Evolutionary conservation across 1,284 basidiomycete species (phyloP).

Genomic region (Tilletia setariae): DNA sequence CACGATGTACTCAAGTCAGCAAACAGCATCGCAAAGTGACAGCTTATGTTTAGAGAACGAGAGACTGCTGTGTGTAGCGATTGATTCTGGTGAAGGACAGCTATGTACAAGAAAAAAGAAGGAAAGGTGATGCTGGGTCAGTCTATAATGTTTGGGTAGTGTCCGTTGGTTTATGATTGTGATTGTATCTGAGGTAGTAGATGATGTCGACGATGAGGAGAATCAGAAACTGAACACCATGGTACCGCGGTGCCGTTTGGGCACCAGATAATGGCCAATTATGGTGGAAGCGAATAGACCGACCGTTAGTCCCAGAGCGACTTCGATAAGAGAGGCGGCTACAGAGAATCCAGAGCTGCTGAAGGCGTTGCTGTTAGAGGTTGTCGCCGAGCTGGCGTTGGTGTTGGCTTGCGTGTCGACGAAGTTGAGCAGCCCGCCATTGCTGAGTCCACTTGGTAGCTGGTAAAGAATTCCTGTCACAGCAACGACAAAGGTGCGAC

Average conservation of each 20-base stretch:
- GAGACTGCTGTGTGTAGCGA: too few species aligned
- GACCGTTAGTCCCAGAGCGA: constrained; percentile 50
- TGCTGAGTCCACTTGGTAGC: constrained; percentile 79
- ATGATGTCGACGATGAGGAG: too few species aligned
- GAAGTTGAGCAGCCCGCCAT: constrained; percentile 76
- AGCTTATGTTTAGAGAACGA: too few species aligned
- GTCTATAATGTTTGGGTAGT: too few species aligned
- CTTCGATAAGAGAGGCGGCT: constrained; percentile 40
- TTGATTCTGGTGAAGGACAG: too few species aligned
- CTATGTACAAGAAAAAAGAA: too few species aligned
- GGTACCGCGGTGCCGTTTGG: constrained; percentile 11
- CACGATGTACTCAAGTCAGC: too few species aligned
- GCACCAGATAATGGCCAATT: constrained; percentile 43
- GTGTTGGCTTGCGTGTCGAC: constrained; percentile 42
- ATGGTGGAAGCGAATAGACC: constrained; percentile 50
- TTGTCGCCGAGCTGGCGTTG: constrained; percentile 15
- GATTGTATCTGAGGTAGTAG: too few species aligned
- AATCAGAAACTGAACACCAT: constrained; percentile 12
- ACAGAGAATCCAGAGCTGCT: constrained; percentile 32
- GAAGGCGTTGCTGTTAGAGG: constrained; percentile 29
- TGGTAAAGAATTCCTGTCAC: constrained; percentile 73
- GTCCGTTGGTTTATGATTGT: too few species aligned
- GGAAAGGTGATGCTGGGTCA: too few species aligned
- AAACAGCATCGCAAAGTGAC: too few species aligned
- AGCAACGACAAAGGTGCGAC: constrained; percentile 70